phyloP scores from a whole-genome alignment of 306 rosid genomes.

The Sindora glabra region DNA sequence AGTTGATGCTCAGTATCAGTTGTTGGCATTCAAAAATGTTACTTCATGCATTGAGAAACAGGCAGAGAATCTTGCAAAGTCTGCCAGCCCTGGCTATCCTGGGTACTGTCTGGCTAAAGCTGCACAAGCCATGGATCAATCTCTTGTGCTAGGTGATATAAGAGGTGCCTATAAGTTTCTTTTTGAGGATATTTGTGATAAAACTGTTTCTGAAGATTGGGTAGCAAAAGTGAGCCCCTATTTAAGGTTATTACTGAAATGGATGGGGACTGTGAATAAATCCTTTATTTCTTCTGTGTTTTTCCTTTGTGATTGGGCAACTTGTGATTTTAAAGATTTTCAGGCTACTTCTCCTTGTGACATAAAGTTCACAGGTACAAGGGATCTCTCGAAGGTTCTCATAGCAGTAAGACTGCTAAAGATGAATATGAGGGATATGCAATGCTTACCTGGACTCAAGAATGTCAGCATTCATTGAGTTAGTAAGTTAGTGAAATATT shows the following conservation, averaged over 20 bases:
- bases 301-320: conserved; percentile 96
- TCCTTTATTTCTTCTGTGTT: conserved; percentile 68
- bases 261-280: conserved; percentile 58
- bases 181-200: conserved; percentile 73
- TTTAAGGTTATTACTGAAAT: conserved; percentile 75
- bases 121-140: conserved; percentile 64
- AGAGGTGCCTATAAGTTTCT: conserved; percentile 51
- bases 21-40: conserved; percentile 54
- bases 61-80: conserved; percentile 63
- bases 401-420: conserved; percentile 69
- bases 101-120: conserved; percentile 76
- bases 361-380: conserved; percentile 67
- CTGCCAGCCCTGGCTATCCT: conserved; percentile 62
- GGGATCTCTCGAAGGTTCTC: conserved; percentile 73
- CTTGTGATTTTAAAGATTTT: conserved; percentile 86
- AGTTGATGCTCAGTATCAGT: conserved; percentile 64
- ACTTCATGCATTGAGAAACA: conserved; percentile 69
- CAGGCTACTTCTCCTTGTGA: conserved; percentile 47
- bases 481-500: conserved; percentile 28
- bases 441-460: conserved; percentile 28
- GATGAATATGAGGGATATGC: conserved; percentile 55
- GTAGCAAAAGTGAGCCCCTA: conserved; percentile 67
- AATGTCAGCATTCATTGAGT: conserved; percentile 24
- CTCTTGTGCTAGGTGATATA: conserved; percentile 73
- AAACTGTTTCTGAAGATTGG: conserved; percentile 62